phyloP scores from a whole-genome alignment of 2,329 filamentous ascomycete species.

The Sclerotinia minor region DNA sequence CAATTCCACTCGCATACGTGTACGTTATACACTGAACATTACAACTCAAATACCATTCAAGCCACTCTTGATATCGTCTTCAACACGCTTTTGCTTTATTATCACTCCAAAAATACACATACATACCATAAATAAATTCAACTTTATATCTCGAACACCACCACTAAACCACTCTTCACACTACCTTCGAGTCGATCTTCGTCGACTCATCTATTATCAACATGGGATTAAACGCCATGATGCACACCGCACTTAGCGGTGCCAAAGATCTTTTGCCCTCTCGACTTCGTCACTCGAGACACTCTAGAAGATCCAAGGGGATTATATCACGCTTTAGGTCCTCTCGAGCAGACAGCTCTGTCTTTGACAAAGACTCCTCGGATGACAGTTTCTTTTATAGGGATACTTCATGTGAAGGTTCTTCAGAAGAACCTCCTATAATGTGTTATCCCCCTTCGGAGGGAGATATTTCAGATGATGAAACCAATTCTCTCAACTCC shows the following conservation, averaged over 20 bases:
- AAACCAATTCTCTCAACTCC: background rate
- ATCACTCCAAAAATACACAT: background rate
- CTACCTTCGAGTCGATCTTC: background rate
- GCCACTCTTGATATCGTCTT: too few species aligned
- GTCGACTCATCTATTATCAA: background rate
- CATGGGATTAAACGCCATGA: background rate
- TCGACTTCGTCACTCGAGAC: constrained; percentile 3
- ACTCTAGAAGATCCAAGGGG: constrained; percentile 1
- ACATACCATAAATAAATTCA: background rate
- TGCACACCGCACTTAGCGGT: background rate
- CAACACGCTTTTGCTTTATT: background rate
- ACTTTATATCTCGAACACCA: background rate
- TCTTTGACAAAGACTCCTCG: background rate
- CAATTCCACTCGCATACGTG: too few species aligned
- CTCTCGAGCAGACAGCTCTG: too few species aligned
- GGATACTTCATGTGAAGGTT: background rate
- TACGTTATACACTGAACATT: too few species aligned
- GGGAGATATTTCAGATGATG: background rate
- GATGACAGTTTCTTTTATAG: too few species aligned
- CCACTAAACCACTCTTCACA: background rate
- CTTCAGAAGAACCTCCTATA: background rate
- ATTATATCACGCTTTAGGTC: background rate
- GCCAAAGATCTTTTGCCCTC: background rate
- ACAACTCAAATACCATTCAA: too few species aligned
- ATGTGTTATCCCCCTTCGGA: too few species aligned